A percentile compares a stretch with the other conserved stretches of the same genome.
These are phyloP conservation scores for Diphasiastrum complanatum DNA, from an alignment of 83 land plant genomes.

Conservation along the genomic window DNA sequence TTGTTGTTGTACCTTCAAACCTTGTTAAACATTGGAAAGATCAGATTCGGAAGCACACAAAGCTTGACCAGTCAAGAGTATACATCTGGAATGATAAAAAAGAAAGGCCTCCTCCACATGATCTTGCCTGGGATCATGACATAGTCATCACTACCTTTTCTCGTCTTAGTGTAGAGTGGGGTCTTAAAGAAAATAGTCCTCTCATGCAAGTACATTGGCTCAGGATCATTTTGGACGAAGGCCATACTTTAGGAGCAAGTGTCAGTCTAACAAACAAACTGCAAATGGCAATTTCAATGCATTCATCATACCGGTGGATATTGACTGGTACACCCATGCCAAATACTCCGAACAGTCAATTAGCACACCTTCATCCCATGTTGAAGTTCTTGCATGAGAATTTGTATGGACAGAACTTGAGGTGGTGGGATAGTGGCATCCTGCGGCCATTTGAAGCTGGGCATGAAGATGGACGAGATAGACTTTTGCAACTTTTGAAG, in stretches of 20 bases:
- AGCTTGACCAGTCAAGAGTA: background rate
- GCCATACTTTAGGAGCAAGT: constrained; percentile 14
- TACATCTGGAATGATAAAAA: background rate
- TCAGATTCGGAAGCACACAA: constrained; percentile 9
- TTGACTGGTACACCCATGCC: too few species aligned
- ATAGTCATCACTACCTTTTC: constrained; percentile 8
- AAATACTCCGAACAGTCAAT: constrained; percentile 2
- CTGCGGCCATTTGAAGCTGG: constrained; percentile 11
- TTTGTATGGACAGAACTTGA: constrained; percentile 4
- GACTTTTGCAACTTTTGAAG: background rate
- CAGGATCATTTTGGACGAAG: constrained; percentile 8
- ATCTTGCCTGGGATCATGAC: constrained; percentile 16
- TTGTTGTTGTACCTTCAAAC: constrained; percentile 8
- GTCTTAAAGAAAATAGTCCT: background rate
- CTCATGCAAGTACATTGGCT: constrained; percentile 13
- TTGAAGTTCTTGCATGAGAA: constrained; percentile 7
- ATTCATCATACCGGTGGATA: constrained; percentile 5
- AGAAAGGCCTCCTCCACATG: background rate
- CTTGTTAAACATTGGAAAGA: constrained; percentile 8
- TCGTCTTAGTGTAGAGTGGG: constrained; percentile 6
- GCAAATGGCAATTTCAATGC: constrained; percentile 5
- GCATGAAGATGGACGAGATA: background rate
- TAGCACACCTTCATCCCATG: constrained; percentile 6
- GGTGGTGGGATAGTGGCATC: constrained; percentile 2
- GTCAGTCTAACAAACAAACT: background rate